These are phyloP conservation scores for Calendula officinalis DNA, from an alignment of 129 eudicot species.

Conservation along the genomic window DNA sequence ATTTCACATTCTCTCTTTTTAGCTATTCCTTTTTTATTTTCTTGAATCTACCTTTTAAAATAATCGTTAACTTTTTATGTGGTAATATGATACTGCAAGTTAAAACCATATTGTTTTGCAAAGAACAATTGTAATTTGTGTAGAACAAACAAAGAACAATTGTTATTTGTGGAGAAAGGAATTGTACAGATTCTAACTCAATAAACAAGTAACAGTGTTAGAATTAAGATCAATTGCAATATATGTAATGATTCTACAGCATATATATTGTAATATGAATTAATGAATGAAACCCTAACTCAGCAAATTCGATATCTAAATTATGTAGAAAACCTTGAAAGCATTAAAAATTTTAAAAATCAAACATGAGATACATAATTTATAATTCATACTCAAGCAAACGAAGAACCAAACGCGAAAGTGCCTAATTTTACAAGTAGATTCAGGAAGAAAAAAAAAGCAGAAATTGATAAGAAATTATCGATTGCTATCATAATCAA, in stretches of 20 bases:
- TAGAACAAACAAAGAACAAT: too few relatives aligned
- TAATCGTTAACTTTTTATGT: too few relatives aligned
- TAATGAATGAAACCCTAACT: slow-evolving; percentile 10
- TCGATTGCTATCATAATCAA: slow-evolving; percentile 59
- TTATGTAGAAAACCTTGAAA: not conserved
- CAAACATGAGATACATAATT: slow-evolving; percentile 20
- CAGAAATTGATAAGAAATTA: slow-evolving; percentile 9
- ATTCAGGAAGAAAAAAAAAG: not conserved
- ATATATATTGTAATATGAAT: not conserved
- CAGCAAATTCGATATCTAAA: slow-evolving; percentile 12
- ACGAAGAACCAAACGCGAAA: slow-evolving; percentile 11
- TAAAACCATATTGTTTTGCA: not conserved
- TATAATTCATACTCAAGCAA: slow-evolving; percentile 16
- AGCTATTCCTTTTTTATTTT: too few relatives aligned
- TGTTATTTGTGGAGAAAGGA: not conserved
- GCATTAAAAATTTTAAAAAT: not conserved
- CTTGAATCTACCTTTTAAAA: too few relatives aligned
- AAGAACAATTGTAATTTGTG: too few relatives aligned
- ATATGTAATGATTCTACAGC: not conserved
- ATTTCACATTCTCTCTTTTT: too few relatives aligned
- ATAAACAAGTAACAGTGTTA: not conserved
- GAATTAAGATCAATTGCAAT: not conserved
- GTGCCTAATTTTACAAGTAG: slow-evolving; percentile 32
- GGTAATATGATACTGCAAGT: too few relatives aligned
- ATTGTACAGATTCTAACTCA: slow-evolving; percentile 4